Evolutionary conservation across 208 protist genomes (phyloP).

Genomic region (Leishmania aethiopica): DNA sequence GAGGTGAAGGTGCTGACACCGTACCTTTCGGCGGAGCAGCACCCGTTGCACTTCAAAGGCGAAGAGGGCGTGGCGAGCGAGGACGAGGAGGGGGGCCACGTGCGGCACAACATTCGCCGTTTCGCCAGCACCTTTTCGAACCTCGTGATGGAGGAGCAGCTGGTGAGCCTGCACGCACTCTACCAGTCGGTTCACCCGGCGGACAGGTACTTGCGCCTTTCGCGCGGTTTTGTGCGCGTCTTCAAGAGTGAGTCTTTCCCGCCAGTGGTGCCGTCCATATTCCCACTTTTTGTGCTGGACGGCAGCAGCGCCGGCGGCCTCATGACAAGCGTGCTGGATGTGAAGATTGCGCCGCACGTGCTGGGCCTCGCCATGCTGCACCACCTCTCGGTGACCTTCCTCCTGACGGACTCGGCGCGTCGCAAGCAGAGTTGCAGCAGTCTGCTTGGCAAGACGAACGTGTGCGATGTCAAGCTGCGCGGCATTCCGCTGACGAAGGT

Average conservation of each 20-base stretch:
- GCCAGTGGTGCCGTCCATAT: slow-evolving; percentile 68
- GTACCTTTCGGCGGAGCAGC: slow-evolving; percentile 48
- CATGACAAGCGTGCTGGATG: slow-evolving; percentile 70
- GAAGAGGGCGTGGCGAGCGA: slow-evolving; percentile 2
- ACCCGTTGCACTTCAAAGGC: slow-evolving; percentile 31
- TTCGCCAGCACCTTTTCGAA: slow-evolving; percentile 45
- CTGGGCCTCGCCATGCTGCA: slow-evolving; percentile 90
- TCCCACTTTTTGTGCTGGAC: slow-evolving; percentile 85
- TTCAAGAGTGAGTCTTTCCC: slow-evolving; percentile 53
- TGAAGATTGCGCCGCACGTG: slow-evolving; percentile 83
- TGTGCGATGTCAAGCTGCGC: slow-evolving; percentile 83
- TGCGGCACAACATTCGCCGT: slow-evolving; percentile 4
- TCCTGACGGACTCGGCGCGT: slow-evolving; percentile 65
- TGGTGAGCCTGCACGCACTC: slow-evolving; percentile 73
- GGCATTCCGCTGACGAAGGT: slow-evolving; percentile 91
- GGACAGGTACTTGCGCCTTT: slow-evolving; percentile 75
- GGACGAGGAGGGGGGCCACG: slow-evolving; percentile 14
- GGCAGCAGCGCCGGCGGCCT: slow-evolving; percentile 78
- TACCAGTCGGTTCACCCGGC: slow-evolving; percentile 70
- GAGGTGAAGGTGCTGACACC: slow-evolving; percentile 69
- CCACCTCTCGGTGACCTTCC: slow-evolving; percentile 76
- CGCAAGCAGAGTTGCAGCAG: slow-evolving; percentile 65
- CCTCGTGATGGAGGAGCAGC: slow-evolving; percentile 73
- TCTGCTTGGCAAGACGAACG: slow-evolving; percentile 67
- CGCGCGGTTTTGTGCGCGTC: slow-evolving; percentile 89